Base-by-base conservation (phyloP, 2,329 filamentous ascomycete species). In the Pseudogymnoascus sp. region DNA sequence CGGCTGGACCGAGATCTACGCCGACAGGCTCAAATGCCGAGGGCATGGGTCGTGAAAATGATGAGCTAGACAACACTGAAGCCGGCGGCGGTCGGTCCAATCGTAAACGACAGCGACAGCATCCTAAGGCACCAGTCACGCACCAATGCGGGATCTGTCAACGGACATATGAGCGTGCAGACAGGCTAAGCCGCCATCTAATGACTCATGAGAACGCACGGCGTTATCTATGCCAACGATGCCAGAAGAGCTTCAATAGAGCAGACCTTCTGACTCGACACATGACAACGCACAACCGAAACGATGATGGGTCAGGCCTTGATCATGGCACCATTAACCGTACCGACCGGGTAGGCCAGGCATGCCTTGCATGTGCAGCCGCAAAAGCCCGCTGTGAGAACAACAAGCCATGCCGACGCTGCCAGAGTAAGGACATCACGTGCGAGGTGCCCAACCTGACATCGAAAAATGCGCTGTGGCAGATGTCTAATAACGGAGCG, bases 181-280 rank as follows among this genome's bases (percentile, higher is more conserved):
- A 69, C 23, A 46, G 42, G 10, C 42, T 46, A 25, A 46, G 42
- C 46, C 40, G 60, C 28, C 23, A 68, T 46, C 44, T 68, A 23
- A 69, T 64, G 42, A 68, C 64, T 44, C 68, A 69, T 64, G 68
- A 69, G 60, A 68, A 69, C 61, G 63, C 68, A 21, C 64, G 68
- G 10, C 67, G 61, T 8, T 65, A 64, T 46, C 66, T 64, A 16
- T 69, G 67, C 60, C 40, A 60, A n/a, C 62, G 40, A 21, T 69
- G 65, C 46, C n/a, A 42, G 11, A 69, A 69, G 38, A 68, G 65
- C 25, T 69, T 69, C 62, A 69, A 69, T 38, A 59, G 67, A 42
- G 64, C 65, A 21, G 68, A 69, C 34, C 59, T 62, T 18, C 63
- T 68, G 18, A 64, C 59, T 40, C 63, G 68, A 5, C 68, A 69